These are phyloP conservation scores for Reutealis trisperma DNA, from an alignment of 345 rosid species.

Conservation along the genomic window DNA sequence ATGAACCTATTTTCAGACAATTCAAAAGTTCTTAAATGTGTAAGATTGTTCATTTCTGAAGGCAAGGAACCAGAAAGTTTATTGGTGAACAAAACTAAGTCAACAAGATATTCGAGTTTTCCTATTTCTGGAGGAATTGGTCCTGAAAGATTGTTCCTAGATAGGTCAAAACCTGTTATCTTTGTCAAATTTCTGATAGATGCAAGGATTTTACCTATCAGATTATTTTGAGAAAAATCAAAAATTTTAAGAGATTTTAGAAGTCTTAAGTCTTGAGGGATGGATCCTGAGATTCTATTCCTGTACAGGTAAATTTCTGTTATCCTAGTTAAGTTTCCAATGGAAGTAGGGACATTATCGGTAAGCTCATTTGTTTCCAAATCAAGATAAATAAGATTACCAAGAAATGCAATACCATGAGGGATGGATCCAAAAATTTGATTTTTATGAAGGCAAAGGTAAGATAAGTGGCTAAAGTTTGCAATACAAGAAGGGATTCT, in stretches of 20 bases:
- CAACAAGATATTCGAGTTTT: not conserved
- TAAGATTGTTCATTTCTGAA: not conserved
- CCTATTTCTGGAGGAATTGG: not conserved
- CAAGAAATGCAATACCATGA: not conserved
- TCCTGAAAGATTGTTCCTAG: not conserved
- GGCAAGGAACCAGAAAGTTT: not conserved
- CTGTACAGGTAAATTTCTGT: not conserved
- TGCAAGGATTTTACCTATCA: not conserved
- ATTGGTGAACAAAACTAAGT: not conserved
- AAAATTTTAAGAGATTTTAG: not conserved
- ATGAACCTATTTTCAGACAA: not conserved
- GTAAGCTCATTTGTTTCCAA: not conserved
- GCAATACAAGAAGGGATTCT: not conserved
- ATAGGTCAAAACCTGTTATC: fast-evolving
- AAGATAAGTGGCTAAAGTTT: not conserved
- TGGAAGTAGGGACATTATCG: not conserved
- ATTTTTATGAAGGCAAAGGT: not conserved
- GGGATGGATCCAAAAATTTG: slow-evolving; percentile 3
- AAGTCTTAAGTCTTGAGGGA: not conserved
- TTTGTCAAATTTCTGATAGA: not conserved
- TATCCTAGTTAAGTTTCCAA: not conserved
- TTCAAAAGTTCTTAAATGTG: not conserved
- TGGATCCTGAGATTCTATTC: not conserved
- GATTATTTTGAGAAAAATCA: not conserved
- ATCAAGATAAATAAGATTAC: not conserved